Conservation (phyloP, 1,284 basidiomycete species). For the Hemileia vastatrix region DNA sequence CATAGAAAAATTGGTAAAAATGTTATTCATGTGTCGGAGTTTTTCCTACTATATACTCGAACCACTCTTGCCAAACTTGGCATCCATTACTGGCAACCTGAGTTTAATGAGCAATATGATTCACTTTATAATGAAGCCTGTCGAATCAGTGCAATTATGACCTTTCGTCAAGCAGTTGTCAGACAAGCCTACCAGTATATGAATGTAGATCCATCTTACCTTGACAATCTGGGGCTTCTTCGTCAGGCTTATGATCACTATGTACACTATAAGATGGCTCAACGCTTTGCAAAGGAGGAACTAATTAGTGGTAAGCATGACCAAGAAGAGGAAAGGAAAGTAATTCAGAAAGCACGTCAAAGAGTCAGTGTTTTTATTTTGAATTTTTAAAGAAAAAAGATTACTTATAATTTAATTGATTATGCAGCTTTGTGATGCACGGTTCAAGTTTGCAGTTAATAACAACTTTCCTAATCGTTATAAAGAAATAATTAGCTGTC, state of each 20-base stretch:
- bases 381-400: no score
- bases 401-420: no score
- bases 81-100: background rate
- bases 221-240: background rate
- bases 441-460: conserved; percentile 1
- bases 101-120: background rate
- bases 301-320: no score
- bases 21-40: background rate
- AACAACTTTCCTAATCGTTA: conserved; percentile 1
- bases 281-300: background rate
- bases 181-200: background rate
- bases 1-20: background rate
- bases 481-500: background rate
- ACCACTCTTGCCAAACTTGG: background rate
- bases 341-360: background rate
- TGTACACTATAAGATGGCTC: background rate
- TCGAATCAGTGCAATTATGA: background rate
- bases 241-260: background rate
- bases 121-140: conserved; percentile 3
- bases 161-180: background rate
- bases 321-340: background rate
- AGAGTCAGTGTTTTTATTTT: background rate
- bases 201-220: background rate
- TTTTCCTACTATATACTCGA: background rate
- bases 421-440: background rate